phyloP scores from a whole-genome alignment of 2,329 filamentous ascomycete species.

The Aureobasidium sp. region DNA sequence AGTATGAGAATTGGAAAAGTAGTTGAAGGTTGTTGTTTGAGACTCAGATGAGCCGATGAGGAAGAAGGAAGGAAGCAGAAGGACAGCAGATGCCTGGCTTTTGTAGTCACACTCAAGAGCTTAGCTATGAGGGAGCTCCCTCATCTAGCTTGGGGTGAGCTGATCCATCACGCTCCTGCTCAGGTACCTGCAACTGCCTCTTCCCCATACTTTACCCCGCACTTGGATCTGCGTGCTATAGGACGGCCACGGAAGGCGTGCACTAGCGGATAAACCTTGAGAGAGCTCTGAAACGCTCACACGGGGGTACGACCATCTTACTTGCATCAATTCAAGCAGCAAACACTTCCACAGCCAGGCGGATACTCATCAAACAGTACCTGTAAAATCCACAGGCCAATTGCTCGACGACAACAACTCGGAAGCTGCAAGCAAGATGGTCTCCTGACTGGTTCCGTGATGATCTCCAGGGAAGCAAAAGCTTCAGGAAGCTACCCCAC shows the following conservation, averaged over 20 bases:
- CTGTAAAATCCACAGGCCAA: background rate
- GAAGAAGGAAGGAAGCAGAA: slow-evolving; percentile 4
- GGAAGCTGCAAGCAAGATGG: background rate
- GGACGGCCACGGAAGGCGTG: slow-evolving; percentile 7
- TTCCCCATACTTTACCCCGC: slow-evolving; percentile 10
- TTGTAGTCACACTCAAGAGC: slow-evolving; percentile 3
- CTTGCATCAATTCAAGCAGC: background rate
- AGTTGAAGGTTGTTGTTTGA: background rate
- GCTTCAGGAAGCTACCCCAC: slow-evolving; percentile 6
- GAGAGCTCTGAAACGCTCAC: slow-evolving; percentile 2
- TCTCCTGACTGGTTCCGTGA: slow-evolving; percentile 10
- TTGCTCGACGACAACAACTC: background rate
- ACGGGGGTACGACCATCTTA: background rate
- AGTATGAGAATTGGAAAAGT: background rate
- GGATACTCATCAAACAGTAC: background rate
- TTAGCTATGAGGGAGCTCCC: background rate
- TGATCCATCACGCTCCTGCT: slow-evolving; percentile 1
- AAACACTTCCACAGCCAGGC: background rate
- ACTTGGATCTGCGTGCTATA: slow-evolving; percentile 6
- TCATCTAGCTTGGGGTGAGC: background rate
- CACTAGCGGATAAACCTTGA: slow-evolving; percentile 10
- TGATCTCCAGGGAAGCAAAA: background rate
- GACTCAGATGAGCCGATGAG: slow-evolving; percentile 10
- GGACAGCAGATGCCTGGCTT: background rate
- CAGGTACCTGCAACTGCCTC: slow-evolving; percentile 2